phyloP scores from a whole-genome alignment of 116 monocot genomes.

The Zostera marina region DNA sequence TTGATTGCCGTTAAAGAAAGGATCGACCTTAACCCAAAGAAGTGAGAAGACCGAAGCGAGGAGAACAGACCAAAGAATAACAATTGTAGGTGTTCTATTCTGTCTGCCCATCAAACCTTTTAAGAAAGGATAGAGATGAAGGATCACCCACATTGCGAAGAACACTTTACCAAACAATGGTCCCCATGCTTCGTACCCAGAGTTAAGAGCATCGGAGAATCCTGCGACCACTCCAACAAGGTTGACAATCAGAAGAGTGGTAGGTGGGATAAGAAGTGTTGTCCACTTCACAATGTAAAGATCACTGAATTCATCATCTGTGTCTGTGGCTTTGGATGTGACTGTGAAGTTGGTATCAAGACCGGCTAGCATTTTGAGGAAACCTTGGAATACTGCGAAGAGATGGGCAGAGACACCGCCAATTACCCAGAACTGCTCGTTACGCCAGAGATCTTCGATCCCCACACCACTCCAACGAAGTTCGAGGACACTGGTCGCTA shows the following conservation, averaged over 20 bases:
- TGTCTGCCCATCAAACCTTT: slow-evolving; percentile 79
- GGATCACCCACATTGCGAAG: slow-evolving; percentile 68
- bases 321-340: slow-evolving; percentile 44
- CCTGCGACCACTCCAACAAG: slow-evolving; percentile 62
- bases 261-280: slow-evolving; percentile 58
- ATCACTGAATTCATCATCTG: slow-evolving; percentile 44
- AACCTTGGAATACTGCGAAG: slow-evolving; percentile 74
- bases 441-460: slow-evolving; percentile 75
- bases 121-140: slow-evolving; percentile 76
- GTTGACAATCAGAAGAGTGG: slow-evolving; percentile 51
- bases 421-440: slow-evolving; percentile 86
- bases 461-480: slow-evolving; percentile 69
- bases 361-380: slow-evolving; percentile 61
- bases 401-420: slow-evolving; percentile 77
- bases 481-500: slow-evolving; percentile 57
- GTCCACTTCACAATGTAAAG: slow-evolving; percentile 68
- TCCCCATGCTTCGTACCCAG: slow-evolving; percentile 64
- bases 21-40: slow-evolving; percentile 73
- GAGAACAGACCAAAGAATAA: slow-evolving; percentile 65
- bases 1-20: slow-evolving; percentile 27
- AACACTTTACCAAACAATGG: slow-evolving; percentile 69
- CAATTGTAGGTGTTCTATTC: slow-evolving; percentile 69
- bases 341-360: slow-evolving; percentile 81
- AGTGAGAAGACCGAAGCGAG: slow-evolving; percentile 65
- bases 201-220: slow-evolving; percentile 60